Evolutionary conservation across 2,329 filamentous ascomycete genomes (phyloP).

Genomic region (Penicillium sp.): DNA sequence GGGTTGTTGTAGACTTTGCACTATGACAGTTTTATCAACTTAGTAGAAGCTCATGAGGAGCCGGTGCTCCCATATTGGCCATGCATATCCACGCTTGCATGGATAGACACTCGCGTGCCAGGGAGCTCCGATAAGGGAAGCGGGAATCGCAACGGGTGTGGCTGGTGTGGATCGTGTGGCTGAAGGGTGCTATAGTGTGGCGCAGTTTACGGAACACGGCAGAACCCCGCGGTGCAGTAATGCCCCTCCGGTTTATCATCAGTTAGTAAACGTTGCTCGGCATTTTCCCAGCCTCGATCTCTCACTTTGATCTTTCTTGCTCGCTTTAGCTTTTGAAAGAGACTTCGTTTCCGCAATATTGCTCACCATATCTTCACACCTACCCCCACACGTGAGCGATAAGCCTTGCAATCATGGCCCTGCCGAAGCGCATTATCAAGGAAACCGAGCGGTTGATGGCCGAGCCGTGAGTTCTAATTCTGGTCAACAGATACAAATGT

Average conservation of each 20-base stretch:
- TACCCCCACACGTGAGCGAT: conserved; percentile 11
- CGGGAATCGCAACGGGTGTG: conserved; percentile 19
- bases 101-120: conserved; percentile 8
- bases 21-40: conserved; percentile 1
- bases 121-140: conserved; percentile 19
- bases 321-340: not conserved
- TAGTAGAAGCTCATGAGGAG: not conserved
- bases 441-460: conserved; percentile 97
- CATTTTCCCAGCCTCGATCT: not conserved
- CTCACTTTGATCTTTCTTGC: not conserved
- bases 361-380: not conserved
- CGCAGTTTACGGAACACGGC: conserved; percentile 19
- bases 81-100: not conserved
- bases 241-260: conserved; percentile 29
- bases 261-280: not conserved
- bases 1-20: conserved; percentile 3
- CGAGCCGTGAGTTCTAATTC: conserved; percentile 70
- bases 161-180: conserved; percentile 6
- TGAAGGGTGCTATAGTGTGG: not conserved
- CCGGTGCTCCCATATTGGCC: conserved; percentile 2
- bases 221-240: conserved; percentile 15
- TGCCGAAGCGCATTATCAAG: conserved; percentile 97
- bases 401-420: conserved; percentile 53
- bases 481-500: not conserved
- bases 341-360: too few species aligned